These are phyloP conservation scores for Rhizophagus prolifer DNA, from an alignment of 192 early-diverging fungal species.

Conservation along the genomic window DNA sequence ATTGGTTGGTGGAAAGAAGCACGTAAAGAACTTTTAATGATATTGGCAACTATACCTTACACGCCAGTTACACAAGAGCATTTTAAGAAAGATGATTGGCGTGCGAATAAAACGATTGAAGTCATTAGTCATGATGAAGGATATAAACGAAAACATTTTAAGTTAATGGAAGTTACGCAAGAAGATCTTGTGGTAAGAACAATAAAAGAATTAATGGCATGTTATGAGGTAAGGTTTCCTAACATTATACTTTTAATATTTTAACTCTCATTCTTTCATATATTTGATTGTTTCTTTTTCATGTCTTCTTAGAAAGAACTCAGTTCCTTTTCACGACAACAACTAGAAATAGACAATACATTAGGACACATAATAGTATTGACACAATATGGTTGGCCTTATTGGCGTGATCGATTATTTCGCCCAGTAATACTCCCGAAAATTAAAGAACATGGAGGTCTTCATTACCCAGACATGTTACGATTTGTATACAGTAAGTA, in stretches of 20 bases:
- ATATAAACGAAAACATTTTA: neutral
- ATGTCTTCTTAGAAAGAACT: neutral
- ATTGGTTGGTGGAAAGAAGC: neutral
- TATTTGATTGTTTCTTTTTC: neutral
- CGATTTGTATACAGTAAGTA: conserved; percentile 23
- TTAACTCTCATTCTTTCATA: neutral
- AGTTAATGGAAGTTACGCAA: conserved; percentile 10
- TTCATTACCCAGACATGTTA: conserved; percentile 2
- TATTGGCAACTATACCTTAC: conserved; percentile 6
- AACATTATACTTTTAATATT: neutral
- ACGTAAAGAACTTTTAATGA: neutral
- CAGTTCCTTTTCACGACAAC: neutral
- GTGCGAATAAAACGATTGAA: neutral
- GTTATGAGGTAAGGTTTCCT: neutral
- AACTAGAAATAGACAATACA: neutral
- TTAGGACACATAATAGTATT: conserved; percentile 1
- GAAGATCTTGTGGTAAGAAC: conserved; percentile 9
- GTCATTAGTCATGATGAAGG: too few relatives aligned
- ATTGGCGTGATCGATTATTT: conserved; percentile 21
- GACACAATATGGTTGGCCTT: conserved; percentile 17
- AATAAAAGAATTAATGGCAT: conserved; percentile 5
- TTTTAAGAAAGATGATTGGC: conserved; percentile 21
- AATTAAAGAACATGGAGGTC: conserved; percentile 15
- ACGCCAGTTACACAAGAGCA: conserved; percentile 3
- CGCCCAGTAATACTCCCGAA: neutral